Evolutionary conservation across 2,329 filamentous ascomycete species (phyloP), one percentile per base, ranked within the genome.

Genomic region (Chrysoporthe puriensis): DNA sequence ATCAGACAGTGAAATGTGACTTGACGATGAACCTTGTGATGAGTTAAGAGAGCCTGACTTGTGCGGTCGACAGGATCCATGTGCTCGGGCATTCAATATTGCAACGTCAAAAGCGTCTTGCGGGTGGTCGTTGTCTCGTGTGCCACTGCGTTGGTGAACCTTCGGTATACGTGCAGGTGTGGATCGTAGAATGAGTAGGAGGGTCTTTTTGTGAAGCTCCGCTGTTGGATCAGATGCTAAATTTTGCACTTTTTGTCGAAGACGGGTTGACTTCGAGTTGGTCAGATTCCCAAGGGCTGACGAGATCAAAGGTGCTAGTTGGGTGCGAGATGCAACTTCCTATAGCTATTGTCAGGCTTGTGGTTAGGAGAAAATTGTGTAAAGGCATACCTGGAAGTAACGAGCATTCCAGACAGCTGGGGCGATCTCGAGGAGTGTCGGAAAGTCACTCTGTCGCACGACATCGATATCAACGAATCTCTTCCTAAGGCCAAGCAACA

Each of bases 381-480:
- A 14, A 11, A 48, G 18, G 43, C 68, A 42, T 42, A 68, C 68
- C 52, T 70, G 68, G 32, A 70, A 70, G 32, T 63, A 66, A 16
- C 44, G 52, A 14, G 58, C 42, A 59, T 50, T 70, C 68, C 68
- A 70, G 43, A 70, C 68, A 34, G 62, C 68, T 26, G 68, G 68
- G 16, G 68, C 62, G 36, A 70, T 57, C 21, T 70, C 68, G 32
- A 70, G 58, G 36, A 68, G 60, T 7, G 66, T 59, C 32, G 52
- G 50, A 56, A 26, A 59, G 26, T 42, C 43, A 3, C 34, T 21
- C 3, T n/a, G 32, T 36, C 40, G 32, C 52, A 65, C 13, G 32
- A n/a, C 36, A 18, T 40, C 58, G 18, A 66, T 32, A 3, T 62
- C 66, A n/a, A n/a, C 5, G 32, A 43, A 54, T 16, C 40, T 59